Evolutionary conservation across 2,329 filamentous ascomycete genomes (phyloP).

Genomic region (Blastomyces parvus): DNA sequence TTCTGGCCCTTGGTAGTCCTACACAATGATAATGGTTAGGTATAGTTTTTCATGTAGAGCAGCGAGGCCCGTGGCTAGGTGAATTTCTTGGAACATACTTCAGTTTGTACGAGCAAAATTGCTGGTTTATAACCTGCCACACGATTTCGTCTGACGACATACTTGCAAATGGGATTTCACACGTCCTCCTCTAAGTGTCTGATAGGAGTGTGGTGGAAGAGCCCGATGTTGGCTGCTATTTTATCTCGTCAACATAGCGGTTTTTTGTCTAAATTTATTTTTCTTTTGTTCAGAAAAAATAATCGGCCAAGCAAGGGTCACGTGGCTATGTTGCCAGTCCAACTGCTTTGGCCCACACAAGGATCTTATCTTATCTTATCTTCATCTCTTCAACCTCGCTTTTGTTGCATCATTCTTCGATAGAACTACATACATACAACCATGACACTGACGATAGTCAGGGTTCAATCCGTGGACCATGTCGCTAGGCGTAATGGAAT

Average conservation of each 20-base stretch:
- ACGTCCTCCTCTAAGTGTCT: background rate
- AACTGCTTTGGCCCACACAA: no score
- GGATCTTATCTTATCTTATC: background rate
- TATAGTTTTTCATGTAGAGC: no score
- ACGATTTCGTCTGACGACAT: conserved; percentile 96
- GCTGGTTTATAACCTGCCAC: conserved; percentile 93
- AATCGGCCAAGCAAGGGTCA: background rate
- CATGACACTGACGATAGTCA: background rate
- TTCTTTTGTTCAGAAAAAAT: background rate
- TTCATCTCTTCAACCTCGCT: background rate
- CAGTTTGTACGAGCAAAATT: conserved; percentile 90
- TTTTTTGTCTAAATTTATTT: no score
- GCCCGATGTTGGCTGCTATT: background rate
- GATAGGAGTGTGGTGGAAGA: background rate
- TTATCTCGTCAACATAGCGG: no score
- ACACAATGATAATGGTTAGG: conserved; percentile 4
- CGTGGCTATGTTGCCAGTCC: background rate
- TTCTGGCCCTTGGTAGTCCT: conserved; percentile 77
- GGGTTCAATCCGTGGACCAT: background rate
- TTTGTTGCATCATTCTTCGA: no score
- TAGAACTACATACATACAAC: background rate
- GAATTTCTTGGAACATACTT: conserved; percentile 49
- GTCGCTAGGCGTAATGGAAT: background rate
- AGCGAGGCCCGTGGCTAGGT: conserved; percentile 3
- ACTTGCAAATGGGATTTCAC: conserved; percentile 9